A percentile compares a stretch with the other conserved stretches of the same genome.
These are phyloP conservation scores for Ophiognomonia clavigignenti-juglandacearum DNA, from an alignment of 2,329 filamentous ascomycete genomes.

Conservation along the genomic window DNA sequence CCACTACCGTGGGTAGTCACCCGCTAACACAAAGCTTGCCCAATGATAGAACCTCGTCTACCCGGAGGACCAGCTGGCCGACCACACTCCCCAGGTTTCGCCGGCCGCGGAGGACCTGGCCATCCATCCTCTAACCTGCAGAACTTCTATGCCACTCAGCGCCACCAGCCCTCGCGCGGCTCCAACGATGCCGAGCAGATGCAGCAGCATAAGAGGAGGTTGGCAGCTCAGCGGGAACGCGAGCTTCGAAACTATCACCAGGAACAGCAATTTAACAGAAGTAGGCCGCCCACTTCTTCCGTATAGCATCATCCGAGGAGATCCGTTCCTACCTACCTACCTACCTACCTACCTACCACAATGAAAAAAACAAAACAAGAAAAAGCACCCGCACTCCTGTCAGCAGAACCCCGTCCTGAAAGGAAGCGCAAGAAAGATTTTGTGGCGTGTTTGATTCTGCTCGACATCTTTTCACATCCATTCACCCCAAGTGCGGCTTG, in stretches of 20 bases:
- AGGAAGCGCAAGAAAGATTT: conserved; percentile 44
- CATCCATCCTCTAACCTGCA: conserved; percentile 64
- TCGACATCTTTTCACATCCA: not conserved
- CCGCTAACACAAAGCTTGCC: conserved; percentile 8
- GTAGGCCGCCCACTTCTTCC: conserved; percentile 79
- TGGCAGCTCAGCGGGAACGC: conserved; percentile 97
- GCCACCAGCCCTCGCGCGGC: conserved; percentile 81
- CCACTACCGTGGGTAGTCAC: conserved; percentile 24
- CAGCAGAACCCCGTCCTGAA: not conserved
- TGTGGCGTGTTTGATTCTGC: not conserved
- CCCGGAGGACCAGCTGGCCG: conserved; percentile 13
- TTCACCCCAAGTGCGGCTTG: conserved; percentile 18
- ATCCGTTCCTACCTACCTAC: conserved; percentile 22
- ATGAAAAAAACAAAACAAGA: conserved; percentile 23
- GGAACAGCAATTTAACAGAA: conserved; percentile 99
- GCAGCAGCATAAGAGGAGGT: conserved; percentile 98
- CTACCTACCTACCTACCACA: conserved; percentile 65
- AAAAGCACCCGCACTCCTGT: not conserved
- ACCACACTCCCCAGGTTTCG: conserved; percentile 22
- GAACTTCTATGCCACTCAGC: conserved; percentile 90
- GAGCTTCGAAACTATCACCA: conserved; percentile 99
- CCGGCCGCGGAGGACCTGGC: conserved; percentile 49
- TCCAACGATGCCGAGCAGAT: conserved; percentile 92
- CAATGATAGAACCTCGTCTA: conserved; percentile 12
- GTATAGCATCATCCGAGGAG: conserved; percentile 53